Base-by-base conservation (phyloP, 2,329 filamentous ascomycete genomes). In the Pestalotiopsis sp. region DNA sequence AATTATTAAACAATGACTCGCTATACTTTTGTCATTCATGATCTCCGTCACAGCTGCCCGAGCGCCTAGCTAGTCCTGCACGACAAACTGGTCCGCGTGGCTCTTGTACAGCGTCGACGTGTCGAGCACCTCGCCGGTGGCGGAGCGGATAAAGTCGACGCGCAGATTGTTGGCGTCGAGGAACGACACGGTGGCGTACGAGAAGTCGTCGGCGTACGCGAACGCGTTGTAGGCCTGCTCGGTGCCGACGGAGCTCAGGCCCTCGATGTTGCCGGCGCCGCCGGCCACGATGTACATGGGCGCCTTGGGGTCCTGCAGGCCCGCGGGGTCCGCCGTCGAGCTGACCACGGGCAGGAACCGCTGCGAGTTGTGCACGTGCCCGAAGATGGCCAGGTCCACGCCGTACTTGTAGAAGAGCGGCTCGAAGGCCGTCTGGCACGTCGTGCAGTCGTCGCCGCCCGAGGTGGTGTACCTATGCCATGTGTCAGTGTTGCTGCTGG, bases 281-380 rank as follows among this genome's bases (percentile, higher is more conserved):
- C 86, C 86, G 2, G 85, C 82, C 7, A 88, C 78, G 58, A 86
- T 84, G 69, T 89, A 89, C 81, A 86, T 82, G 0, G 86, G 85
- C 6, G 77, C 77, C 20, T 65, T 69, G 11, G 80, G 80, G 71
- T 84, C 77, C 10, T 78, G 55, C 70, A 82, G 70, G 2, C 80
- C 81, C 0, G 73, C 75, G 0, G 79, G 69, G 66, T 84, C 81
- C 0, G 74, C 74, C 0, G 72, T 74, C 69, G 73, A 72, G 68
- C 81, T 78, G 74, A 75, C 75, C 1, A 79, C 74, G 30, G 78
- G 84, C 73, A 79, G 69, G 70, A 87, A 86, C 1, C 87, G 82
- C 77, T 89, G 85, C 30, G 84, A 83, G 76, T 87, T 88, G 75
- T 89, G 86, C 14, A 87, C 84, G 72, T 89, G 86, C 1, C 86